Evolutionary conservation across 192 early-diverging fungal species (phyloP).

Genomic region (Backusella mclennaniae): DNA sequence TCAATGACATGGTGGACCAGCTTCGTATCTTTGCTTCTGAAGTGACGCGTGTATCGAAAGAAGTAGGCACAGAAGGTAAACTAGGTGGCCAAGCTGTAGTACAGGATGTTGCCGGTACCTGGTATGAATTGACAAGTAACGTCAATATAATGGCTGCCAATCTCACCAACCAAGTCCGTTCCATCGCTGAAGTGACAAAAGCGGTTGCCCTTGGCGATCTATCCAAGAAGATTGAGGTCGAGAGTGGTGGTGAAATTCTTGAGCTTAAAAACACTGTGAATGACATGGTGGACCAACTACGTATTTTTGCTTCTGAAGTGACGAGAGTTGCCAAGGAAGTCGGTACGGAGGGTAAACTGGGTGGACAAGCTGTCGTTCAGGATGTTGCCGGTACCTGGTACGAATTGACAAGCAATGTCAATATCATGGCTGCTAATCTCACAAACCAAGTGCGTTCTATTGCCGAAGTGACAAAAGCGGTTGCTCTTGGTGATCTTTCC

Average conservation of each 20-base stretch:
- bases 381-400: slow-evolving; percentile 69
- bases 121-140: slow-evolving; percentile 69
- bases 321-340: slow-evolving; percentile 63
- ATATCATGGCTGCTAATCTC: slow-evolving; percentile 65
- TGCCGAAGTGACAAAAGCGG: slow-evolving; percentile 59
- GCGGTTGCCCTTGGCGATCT: too few relatives aligned
- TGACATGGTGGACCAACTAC: slow-evolving; percentile 1
- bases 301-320: slow-evolving; percentile 53
- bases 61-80: slow-evolving; percentile 72
- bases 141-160: slow-evolving; percentile 52
- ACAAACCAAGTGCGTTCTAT: slow-evolving; percentile 72
- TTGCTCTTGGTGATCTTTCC: slow-evolving; percentile 62
- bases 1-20: slow-evolving; percentile 68
- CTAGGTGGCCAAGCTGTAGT: slow-evolving; percentile 79
- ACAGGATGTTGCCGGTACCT: slow-evolving; percentile 65
- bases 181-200: too few relatives aligned
- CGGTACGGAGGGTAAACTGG: slow-evolving; percentile 55
- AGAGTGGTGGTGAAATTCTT: too few relatives aligned
- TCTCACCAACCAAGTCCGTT: too few relatives aligned
- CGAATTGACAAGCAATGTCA: slow-evolving; percentile 64
- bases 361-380: slow-evolving; percentile 55
- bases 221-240: too few relatives aligned
- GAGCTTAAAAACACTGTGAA: too few relatives aligned
- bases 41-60: slow-evolving; percentile 60
- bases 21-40: slow-evolving; percentile 61